phyloP scores from a whole-genome alignment of 2,329 filamentous ascomycete genomes.

The Phialocephala sp. region DNA sequence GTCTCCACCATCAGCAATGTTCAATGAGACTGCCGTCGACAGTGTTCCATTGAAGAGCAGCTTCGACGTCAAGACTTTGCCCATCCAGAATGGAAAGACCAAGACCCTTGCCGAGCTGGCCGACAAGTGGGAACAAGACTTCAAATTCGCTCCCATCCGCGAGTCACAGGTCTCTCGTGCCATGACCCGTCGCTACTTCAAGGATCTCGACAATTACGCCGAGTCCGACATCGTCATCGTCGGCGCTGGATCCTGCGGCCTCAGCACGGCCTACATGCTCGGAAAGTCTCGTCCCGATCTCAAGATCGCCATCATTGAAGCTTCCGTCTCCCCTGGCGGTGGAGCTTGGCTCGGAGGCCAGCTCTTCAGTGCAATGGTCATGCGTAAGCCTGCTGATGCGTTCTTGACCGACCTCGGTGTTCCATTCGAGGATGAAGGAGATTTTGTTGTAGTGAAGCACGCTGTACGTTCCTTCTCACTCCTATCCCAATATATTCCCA shows the following conservation, averaged over 20 bases:
- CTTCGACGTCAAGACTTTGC: conserved; percentile 55
- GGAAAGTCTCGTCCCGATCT: conserved; percentile 85
- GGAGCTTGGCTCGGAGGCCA: conserved; percentile 94
- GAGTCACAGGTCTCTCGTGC: conserved; percentile 91
- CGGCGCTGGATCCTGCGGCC: conserved; percentile 86
- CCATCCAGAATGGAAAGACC: conserved; percentile 48
- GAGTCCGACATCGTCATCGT: conserved; percentile 95
- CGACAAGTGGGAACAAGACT: conserved; percentile 74
- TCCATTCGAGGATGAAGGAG: conserved; percentile 85
- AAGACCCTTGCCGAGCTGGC: conserved; percentile 65
- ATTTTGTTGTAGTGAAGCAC: conserved; percentile 93
- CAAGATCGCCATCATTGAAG: conserved; percentile 90
- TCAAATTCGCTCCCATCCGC: conserved; percentile 85
- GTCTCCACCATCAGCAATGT: conserved; percentile 78
- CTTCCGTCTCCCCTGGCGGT: conserved; percentile 83
- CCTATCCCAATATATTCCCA: background rate
- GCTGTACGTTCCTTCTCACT: conserved; percentile 51
- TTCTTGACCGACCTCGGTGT: conserved; percentile 84
- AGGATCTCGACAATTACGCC: conserved; percentile 85
- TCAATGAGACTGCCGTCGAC: conserved; percentile 49
- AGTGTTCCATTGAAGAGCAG: conserved; percentile 47
- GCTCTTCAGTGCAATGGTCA: conserved; percentile 93
- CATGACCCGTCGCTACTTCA: conserved; percentile 93
- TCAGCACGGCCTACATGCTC: conserved; percentile 84
- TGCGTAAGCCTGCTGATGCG: conserved; percentile 88